Evolutionary conservation across 1,284 basidiomycete species (phyloP).

Genomic region (Apiotrichum montevideense): DNA sequence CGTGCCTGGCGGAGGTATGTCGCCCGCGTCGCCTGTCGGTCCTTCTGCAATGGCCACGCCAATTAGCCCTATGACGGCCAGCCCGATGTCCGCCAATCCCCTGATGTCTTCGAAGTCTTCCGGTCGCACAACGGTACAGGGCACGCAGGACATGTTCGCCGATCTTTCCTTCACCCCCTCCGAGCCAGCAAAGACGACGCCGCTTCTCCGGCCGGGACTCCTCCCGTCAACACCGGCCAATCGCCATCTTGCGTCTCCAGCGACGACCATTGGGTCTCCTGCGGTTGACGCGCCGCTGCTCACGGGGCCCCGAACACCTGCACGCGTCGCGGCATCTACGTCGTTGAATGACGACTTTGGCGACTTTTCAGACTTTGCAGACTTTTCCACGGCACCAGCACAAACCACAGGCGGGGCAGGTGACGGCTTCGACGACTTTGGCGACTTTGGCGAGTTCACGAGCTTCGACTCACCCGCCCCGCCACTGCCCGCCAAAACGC

Average conservation of each 20-base stretch:
- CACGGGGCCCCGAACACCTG: background rate
- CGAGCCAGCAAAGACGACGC: background rate
- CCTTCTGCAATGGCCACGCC: background rate
- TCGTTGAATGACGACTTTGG: slow-evolving; percentile 8
- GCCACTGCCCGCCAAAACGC: background rate
- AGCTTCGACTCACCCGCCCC: slow-evolving; percentile 1
- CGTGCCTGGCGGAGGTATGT: background rate
- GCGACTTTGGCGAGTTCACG: background rate
- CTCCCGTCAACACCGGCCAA: background rate
- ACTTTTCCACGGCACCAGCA: background rate
- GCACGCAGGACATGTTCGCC: no score
- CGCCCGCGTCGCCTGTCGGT: background rate
- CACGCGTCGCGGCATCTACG: background rate
- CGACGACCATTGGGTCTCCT: background rate
- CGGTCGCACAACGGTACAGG: no score
- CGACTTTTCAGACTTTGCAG: slow-evolving; percentile 10
- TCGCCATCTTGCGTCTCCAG: background rate
- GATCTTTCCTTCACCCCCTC: no score
- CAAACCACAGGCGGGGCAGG: background rate
- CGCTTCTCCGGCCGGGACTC: background rate
- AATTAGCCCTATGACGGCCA: background rate
- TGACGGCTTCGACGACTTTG: background rate
- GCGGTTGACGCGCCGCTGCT: background rate
- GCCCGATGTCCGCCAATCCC: background rate
- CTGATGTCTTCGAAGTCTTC: background rate